Base-by-base conservation (phyloP, 108 stramenopile genomes). In the Fragilaria crotonensis region DNA sequence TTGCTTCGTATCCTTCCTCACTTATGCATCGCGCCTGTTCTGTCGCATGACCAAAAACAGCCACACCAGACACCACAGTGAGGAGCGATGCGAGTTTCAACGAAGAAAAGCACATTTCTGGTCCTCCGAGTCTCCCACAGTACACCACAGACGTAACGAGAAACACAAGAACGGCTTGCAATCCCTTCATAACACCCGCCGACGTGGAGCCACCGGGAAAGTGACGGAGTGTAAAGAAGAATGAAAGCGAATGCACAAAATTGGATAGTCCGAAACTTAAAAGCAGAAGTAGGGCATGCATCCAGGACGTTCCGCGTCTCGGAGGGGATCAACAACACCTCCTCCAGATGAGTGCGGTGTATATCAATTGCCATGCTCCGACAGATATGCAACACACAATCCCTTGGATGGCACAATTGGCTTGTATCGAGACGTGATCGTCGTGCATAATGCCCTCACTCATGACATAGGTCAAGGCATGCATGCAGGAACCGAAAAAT, bases 111-210 rank as follows among this genome's bases (percentile, higher is more conserved):
- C 89, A 90, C 78, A 87, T 82, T 63, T 90, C 85, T 27, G 50
- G 19, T 7, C 85, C 85, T 25, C 81, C 84, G 25, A 67, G 49
- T 25, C 62, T 59, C 31, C 80, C 84, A 63, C 90, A 92, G 33
- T 81, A 81, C 0, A 77, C 48, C n/a, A 74, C n/a, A 9, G 83
- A 63, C 2, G 82, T 72, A 2, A 66, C 51, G 4, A 69, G 70
- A 57, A 92, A 88, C 3, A 92, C 83, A 47, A 92, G 62, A 1
- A 86, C 86, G 19, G 90, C 90, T 50, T 92, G 86, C 30, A 88
- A 53, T 22, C 90, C 90, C 73, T 92, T 87, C 66, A 92, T 59
- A 0, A 92, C 84, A 17, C 90, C 90, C 0, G 90, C 90, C 58
- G 58, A 71, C 11, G 83, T 84, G 0, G 85, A 80, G 11, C 90